Evolutionary conservation across 495 filamentous ascomycete genomes (phyloP).

Genomic region (Daldinia concentrica): DNA sequence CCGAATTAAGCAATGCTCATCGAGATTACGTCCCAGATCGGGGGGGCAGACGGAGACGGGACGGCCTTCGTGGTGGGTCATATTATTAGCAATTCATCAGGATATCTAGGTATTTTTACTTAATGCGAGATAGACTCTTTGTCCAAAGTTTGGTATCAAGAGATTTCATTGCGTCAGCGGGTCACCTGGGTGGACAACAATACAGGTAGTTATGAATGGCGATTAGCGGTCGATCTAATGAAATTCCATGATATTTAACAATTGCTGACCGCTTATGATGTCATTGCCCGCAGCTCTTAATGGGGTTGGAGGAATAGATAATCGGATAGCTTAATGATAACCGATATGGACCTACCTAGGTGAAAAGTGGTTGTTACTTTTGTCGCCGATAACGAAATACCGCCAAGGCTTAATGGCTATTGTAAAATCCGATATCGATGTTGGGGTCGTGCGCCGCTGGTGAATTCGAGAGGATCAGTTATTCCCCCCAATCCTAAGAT

Average conservation of each 20-base stretch:
- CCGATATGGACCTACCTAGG: background rate
- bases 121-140: background rate
- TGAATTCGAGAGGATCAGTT: constrained; percentile 15
- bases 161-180: constrained; percentile 36
- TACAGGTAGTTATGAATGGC: constrained; percentile 15
- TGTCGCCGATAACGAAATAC: constrained; percentile 14
- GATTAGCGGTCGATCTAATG: constrained; percentile 25
- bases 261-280: constrained; percentile 25
- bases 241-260: constrained; percentile 19
- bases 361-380: constrained; percentile 12
- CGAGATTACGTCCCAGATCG: constrained; percentile 34
- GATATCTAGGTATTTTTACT: background rate
- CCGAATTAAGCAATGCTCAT: constrained; percentile 33
- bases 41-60: constrained; percentile 4
- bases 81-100: constrained; percentile 23
- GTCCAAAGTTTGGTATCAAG: constrained; percentile 8
- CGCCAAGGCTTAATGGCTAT: constrained; percentile 11
- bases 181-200: constrained; percentile 23
- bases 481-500: constrained; percentile 1
- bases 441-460: background rate
- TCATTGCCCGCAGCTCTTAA: constrained; percentile 14
- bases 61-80: constrained; percentile 1
- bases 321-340: background rate
- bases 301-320: background rate
- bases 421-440: constrained; percentile 14